Conservation (phyloP, 2,329 filamentous ascomycete species). For the Diaporthe aspalathi region DNA sequence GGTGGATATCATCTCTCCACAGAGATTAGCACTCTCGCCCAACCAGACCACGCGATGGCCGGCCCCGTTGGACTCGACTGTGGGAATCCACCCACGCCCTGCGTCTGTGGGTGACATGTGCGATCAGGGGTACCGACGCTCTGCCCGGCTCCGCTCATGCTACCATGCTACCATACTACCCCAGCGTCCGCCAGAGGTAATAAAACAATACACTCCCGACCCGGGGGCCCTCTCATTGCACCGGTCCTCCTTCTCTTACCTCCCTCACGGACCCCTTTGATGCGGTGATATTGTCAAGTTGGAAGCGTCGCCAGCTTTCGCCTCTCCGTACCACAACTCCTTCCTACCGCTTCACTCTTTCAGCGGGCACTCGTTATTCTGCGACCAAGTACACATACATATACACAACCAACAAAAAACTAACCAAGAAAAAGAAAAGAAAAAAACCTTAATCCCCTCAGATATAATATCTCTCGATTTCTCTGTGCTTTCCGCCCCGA, state of each 20-base stretch:
- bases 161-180: slow-evolving; percentile 20
- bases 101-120: slow-evolving; percentile 27
- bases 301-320: slow-evolving; percentile 60
- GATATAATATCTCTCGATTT: slow-evolving; percentile 18
- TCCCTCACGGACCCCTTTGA: slow-evolving; percentile 55
- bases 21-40: slow-evolving; percentile 28
- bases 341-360: slow-evolving; percentile 85
- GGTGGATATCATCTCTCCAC: slow-evolving; percentile 24
- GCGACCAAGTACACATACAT: slow-evolving; percentile 41
- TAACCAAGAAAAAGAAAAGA: no score
- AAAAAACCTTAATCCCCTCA: slow-evolving; percentile 38
- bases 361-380: slow-evolving; percentile 79
- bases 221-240: slow-evolving; percentile 49
- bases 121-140: slow-evolving; percentile 32
- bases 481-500: slow-evolving; percentile 43
- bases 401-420: slow-evolving; percentile 46
- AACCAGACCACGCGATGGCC: slow-evolving; percentile 20
- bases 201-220: slow-evolving; percentile 54
- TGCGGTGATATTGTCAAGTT: slow-evolving; percentile 65
- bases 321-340: slow-evolving; percentile 56
- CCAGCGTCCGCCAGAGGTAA: slow-evolving; percentile 44
- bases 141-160: slow-evolving; percentile 28
- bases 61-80: slow-evolving; percentile 29
- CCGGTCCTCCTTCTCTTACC: slow-evolving; percentile 50
- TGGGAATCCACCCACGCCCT: slow-evolving; percentile 25